These are phyloP conservation scores for Russula earlei DNA, from an alignment of 768 basidiomycete species.

Conservation along the genomic window DNA sequence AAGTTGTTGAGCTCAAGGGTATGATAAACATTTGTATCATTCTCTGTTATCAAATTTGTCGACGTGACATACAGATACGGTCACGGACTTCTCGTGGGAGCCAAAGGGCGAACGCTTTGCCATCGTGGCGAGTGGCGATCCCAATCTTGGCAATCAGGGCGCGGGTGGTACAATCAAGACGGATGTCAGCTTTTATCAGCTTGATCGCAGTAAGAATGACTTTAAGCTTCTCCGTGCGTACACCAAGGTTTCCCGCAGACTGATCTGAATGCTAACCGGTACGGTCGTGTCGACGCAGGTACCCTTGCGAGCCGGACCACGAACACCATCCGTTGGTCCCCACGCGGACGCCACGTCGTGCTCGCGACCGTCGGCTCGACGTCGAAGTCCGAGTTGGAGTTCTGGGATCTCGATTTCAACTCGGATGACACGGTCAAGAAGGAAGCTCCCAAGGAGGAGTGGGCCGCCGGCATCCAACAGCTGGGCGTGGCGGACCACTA, in stretches of 20 bases:
- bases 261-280: not conserved
- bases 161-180: conserved; percentile 95
- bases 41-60: conserved; percentile 5
- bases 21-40: not conserved
- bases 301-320: conserved; percentile 74
- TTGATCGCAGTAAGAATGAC: conserved; percentile 87
- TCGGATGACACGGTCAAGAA: conserved; percentile 42
- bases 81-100: conserved; percentile 97
- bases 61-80: conserved; percentile 52
- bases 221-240: conserved; percentile 78
- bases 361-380: conserved; percentile 94
- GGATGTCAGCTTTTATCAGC: conserved; percentile 91
- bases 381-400: conserved; percentile 93
- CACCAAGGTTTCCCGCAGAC: not conserved
- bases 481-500: conserved; percentile 89
- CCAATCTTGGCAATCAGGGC: conserved; percentile 82
- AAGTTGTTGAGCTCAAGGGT: conserved; percentile 97
- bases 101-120: conserved; percentile 94
- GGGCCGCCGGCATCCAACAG: conserved; percentile 79
- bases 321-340: conserved; percentile 95
- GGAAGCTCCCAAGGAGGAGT: conserved; percentile 53
- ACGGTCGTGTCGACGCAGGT: conserved; percentile 39
- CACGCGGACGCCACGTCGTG: conserved; percentile 90
- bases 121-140: conserved; percentile 88
- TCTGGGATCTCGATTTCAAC: conserved; percentile 96